A percentile compares a stretch with the other conserved stretches of the same genome.
phyloP scores from a whole-genome alignment of 2,329 filamentous ascomycete species.

The Pseudogymnoascus sp. region DNA sequence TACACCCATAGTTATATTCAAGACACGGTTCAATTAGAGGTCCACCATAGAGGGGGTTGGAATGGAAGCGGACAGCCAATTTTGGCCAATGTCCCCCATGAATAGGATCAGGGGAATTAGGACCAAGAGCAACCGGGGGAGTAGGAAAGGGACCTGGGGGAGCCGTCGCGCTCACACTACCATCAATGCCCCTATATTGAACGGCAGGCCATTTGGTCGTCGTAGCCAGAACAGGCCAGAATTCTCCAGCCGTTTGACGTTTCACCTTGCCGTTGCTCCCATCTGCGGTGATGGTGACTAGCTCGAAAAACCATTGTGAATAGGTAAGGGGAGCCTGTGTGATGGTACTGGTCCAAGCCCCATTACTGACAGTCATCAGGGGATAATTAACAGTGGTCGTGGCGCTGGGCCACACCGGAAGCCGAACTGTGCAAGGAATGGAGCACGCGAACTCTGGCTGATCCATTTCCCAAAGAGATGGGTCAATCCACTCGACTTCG shows the following conservation, averaged over 20 bases:
- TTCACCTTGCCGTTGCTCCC: slow-evolving; percentile 9
- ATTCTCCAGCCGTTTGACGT: neutral
- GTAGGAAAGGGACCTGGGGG: slow-evolving; percentile 16
- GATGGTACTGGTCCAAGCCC: slow-evolving; percentile 27
- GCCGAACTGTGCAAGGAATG: slow-evolving; percentile 23
- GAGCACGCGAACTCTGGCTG: slow-evolving; percentile 24
- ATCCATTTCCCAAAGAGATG: slow-evolving; percentile 27
- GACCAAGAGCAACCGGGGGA: slow-evolving; percentile 11
- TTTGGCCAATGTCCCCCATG: neutral
- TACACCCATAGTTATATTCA: too few species aligned
- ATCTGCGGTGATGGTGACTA: slow-evolving; percentile 17
- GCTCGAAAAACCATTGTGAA: slow-evolving; percentile 21
- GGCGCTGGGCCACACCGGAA: slow-evolving; percentile 24
- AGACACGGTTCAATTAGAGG: neutral
- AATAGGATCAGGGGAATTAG: neutral
- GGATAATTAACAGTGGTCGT: slow-evolving; percentile 28
- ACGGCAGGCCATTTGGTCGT: slow-evolving; percentile 21
- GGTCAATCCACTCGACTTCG: slow-evolving; percentile 23
- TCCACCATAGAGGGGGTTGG: too few species aligned
- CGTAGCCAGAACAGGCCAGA: slow-evolving; percentile 16
- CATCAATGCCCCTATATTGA: slow-evolving; percentile 17
- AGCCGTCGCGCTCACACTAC: slow-evolving; percentile 12
- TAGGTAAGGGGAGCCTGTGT: slow-evolving; percentile 25
- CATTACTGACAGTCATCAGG: slow-evolving; percentile 25
- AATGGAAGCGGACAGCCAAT: neutral